phyloP scores from a whole-genome alignment of 2,329 filamentous ascomycete species.

The Fusarium marasasianum region DNA sequence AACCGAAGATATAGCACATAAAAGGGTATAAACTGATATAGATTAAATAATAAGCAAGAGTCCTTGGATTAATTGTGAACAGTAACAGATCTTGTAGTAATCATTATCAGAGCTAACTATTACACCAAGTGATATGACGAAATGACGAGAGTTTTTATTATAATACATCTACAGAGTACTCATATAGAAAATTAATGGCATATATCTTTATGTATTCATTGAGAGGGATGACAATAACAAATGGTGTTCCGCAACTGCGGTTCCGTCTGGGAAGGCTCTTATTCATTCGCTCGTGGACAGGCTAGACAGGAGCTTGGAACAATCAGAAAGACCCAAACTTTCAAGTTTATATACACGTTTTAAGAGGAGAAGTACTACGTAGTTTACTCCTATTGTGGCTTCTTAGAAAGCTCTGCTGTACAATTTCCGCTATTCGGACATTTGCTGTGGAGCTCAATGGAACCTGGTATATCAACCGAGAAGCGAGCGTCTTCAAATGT shows the following conservation, averaged over 20 bases:
- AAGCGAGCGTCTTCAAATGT: background rate
- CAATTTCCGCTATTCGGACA: constrained; percentile 4
- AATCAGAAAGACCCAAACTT: background rate
- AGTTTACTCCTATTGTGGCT: background rate
- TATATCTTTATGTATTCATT: background rate
- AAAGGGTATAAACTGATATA: background rate
- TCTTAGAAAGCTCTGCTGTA: background rate
- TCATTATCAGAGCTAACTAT: background rate
- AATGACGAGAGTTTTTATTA: background rate
- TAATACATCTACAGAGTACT: background rate
- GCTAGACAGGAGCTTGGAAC: background rate
- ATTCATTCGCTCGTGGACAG: background rate
- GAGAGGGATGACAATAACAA: background rate
- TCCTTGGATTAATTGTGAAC: background rate
- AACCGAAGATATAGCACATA: background rate
- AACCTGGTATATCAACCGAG: background rate
- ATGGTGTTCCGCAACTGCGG: background rate
- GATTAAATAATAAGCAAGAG: background rate
- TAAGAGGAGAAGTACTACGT: background rate
- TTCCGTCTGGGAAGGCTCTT: background rate
- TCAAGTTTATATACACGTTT: background rate
- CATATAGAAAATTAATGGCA: background rate
- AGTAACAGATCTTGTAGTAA: background rate
- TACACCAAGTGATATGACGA: background rate
- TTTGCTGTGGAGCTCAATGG: constrained; percentile 6